phyloP scores from a whole-genome alignment of 768 basidiomycete genomes.

The Fibroporia radiculosa region DNA sequence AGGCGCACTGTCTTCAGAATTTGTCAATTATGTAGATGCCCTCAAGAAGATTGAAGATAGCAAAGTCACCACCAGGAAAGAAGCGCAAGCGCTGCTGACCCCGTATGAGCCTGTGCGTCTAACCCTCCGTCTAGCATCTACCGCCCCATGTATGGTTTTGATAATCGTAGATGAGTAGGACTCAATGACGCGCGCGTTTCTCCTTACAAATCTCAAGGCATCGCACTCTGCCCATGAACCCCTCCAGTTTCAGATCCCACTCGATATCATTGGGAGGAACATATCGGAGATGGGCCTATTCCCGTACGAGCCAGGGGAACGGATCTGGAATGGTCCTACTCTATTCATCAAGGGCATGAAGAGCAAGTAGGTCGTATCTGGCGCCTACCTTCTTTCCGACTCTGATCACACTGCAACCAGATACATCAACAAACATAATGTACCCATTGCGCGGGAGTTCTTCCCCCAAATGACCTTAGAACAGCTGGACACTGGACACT shows the following conservation, averaged over 20 bases:
- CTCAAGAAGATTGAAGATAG: slow-evolving; percentile 69
- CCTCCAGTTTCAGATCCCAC: slow-evolving; percentile 67
- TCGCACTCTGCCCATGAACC: slow-evolving; percentile 22
- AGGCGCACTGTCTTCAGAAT: slow-evolving; percentile 53
- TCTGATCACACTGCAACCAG: slow-evolving; percentile 26
- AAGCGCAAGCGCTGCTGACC: slow-evolving; percentile 60
- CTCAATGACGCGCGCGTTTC: slow-evolving; percentile 65
- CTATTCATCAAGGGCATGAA: slow-evolving; percentile 74
- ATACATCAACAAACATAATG: slow-evolving; percentile 70
- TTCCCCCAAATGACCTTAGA: slow-evolving; percentile 67
- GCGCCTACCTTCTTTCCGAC: background rate
- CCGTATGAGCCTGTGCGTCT: slow-evolving; percentile 53
- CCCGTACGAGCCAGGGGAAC: slow-evolving; percentile 56
- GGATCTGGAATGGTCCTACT: slow-evolving; percentile 48
- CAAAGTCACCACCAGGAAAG: slow-evolving; percentile 50
- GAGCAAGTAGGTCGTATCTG: slow-evolving; percentile 46
- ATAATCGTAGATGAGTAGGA: slow-evolving; percentile 38
- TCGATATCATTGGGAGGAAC: slow-evolving; percentile 52
- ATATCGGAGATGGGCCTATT: slow-evolving; percentile 73
- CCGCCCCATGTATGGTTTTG: background rate
- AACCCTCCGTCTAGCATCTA: background rate
- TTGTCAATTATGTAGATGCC: slow-evolving; percentile 53
- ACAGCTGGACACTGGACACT: slow-evolving; percentile 72
- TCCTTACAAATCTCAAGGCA: slow-evolving; percentile 70
- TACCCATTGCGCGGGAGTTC: slow-evolving; percentile 51